Percentiles rank a stretch among this genome's conserved stretches.
These are phyloP conservation scores for Thielaviopsis populi DNA, from an alignment of 2,329 filamentous ascomycete species.

Conservation along the genomic window DNA sequence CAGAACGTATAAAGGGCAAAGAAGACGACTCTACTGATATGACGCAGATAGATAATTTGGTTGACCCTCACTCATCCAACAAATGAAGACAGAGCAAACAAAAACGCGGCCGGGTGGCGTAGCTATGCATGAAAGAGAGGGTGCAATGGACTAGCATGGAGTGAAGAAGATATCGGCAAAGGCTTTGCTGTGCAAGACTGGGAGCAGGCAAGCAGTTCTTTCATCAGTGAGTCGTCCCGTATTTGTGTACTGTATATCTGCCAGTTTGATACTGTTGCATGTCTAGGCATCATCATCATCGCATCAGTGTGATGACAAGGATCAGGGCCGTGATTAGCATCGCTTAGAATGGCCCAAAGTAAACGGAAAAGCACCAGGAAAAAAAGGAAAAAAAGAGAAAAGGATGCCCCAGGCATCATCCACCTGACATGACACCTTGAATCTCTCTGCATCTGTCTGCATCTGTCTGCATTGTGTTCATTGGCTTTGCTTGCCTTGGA, in stretches of 20 bases:
- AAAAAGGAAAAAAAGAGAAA: not conserved
- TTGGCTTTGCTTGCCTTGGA: not conserved
- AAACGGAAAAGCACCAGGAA: not conserved
- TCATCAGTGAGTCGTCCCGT: not conserved
- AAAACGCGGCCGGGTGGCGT: not conserved
- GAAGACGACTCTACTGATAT: not conserved
- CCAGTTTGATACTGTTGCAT: not conserved
- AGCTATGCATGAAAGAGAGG: not conserved
- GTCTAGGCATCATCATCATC: not conserved
- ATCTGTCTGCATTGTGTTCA: not conserved
- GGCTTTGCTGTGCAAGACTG: not conserved
- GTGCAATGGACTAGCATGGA: not conserved
- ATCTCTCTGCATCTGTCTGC: not conserved
- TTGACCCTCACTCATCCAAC: not conserved
- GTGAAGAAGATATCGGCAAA: not conserved
- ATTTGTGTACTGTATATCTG: not conserved
- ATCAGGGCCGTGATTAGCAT: not conserved
- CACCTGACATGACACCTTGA: not conserved
- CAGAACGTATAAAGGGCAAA: not conserved
- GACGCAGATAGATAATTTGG: not conserved
- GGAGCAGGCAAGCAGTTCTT: not conserved
- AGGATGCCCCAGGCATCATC: not conserved
- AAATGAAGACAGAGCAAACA: not conserved
- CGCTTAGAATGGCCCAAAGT: not conserved
- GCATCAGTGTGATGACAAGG: not conserved